Base-by-base conservation (phyloP, 805 yeast species). In the Candida multigemmis region DNA sequence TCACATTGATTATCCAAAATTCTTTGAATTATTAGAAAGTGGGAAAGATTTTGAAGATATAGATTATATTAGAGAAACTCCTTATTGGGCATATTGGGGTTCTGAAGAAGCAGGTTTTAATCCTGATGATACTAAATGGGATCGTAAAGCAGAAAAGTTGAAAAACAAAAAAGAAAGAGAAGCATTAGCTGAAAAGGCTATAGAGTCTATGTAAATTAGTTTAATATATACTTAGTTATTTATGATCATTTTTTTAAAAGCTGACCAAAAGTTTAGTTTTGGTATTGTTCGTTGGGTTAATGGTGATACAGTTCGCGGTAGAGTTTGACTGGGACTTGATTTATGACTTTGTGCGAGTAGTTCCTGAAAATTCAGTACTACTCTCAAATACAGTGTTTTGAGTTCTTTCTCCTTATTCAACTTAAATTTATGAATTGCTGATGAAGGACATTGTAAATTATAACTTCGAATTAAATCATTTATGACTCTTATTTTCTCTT, bases 61-160 rank as follows among this genome's bases (percentile, higher is more conserved):
- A 68, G 96, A 87, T 42, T 86, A 86, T 48, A 61, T 79, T 16
- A 64, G 75, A 10, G 77, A 75, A 40, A 86, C 96, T 0, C 95
- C 96, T 0, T 72, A 67, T 16, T 86, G 94, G 94, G 96, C 96
- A 1, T 67, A 77, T 32, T 86, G 84, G 72, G 96, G 94, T 1
- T 73, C 87, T 13, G 68, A 70, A 9, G 72, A 76, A 41, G 94
- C 84, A 11, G 96, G 96, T 1, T 86, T 86, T 60, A 84, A 79
- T 39, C 96, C 96, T 3, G 83, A 67, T 3, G 96, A 86, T 52
- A 72, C 75, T 1, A 68, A 77, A 43, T 76, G 57, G 38, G 74
- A 69, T 40, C 64, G 84, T 40, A 76, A 76, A 44, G 77, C 76
- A 21, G 77, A 73, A 42, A 64, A 69, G 56, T 40, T 57, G 44